phyloP scores from a whole-genome alignment of 1,139 yeast species.

The Arxiozyma bovina region DNA sequence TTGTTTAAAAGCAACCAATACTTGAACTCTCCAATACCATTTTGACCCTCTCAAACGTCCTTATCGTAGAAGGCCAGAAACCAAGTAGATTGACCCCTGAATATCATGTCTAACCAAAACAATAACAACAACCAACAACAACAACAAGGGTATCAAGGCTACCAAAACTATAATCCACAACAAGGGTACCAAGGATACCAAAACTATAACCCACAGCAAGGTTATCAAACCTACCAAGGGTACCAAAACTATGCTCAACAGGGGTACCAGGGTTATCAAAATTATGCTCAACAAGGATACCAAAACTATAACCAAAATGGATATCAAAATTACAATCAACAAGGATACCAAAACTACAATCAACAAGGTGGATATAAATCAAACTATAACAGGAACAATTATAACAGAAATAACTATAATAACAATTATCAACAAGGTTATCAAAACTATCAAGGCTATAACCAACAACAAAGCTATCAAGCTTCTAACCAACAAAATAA shows the following conservation, averaged over 20 bases:
- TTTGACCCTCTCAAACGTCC: too few species aligned
- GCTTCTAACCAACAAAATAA: slow-evolving; percentile 30
- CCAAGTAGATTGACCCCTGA: background rate
- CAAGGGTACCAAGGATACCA: slow-evolving; percentile 23
- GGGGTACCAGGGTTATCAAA: slow-evolving; percentile 14
- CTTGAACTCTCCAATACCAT: background rate
- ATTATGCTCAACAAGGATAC: slow-evolving; percentile 23
- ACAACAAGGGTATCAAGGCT: slow-evolving; percentile 16
- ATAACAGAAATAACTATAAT: slow-evolving; percentile 12
- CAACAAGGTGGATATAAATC: slow-evolving; percentile 12
- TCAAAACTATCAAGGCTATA: slow-evolving; percentile 22
- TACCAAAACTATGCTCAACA: slow-evolving; percentile 1
- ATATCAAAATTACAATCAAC: slow-evolving; percentile 14
- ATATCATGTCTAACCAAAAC: slow-evolving; percentile 23
- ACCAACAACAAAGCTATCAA: slow-evolving; percentile 15
- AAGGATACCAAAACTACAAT: slow-evolving; percentile 10
- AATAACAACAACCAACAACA: slow-evolving; percentile 15
- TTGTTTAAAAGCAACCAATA: too few species aligned
- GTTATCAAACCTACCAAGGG: background rate
- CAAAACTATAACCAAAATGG: background rate
- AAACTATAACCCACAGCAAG: slow-evolving; percentile 23
- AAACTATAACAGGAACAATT: background rate
- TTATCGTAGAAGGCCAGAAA: background rate
- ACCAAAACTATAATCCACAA: slow-evolving; percentile 18
- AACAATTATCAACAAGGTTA: slow-evolving; percentile 23